Evolutionary conservation across 345 rosid genomes (phyloP).

Genomic region (Camelina laxa): DNA sequence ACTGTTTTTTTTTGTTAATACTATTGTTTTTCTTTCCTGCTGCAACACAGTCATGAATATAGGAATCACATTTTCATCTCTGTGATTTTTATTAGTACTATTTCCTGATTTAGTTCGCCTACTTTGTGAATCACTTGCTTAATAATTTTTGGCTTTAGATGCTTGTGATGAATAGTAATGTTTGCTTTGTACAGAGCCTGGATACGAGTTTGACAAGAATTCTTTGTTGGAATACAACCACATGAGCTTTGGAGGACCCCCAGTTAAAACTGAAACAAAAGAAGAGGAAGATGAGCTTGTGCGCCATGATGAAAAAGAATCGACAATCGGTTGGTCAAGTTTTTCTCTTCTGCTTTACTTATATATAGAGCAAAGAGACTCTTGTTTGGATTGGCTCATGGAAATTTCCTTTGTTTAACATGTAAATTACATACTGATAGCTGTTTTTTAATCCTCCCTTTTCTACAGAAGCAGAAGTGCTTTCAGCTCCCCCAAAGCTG

Average conservation of each 20-base stretch:
- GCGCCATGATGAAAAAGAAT: conserved; percentile 63
- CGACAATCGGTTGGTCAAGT: conserved; percentile 67
- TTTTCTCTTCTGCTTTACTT: neutral
- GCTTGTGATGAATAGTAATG: conserved; percentile 6
- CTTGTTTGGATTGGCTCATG: conserved; percentile 17
- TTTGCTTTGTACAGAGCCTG: conserved; percentile 61
- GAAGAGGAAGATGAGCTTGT: conserved; percentile 86
- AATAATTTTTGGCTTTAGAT: neutral
- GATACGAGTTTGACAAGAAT: conserved; percentile 79
- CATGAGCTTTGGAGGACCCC: conserved; percentile 98
- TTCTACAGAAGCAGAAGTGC: conserved; percentile 89
- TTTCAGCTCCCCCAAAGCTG: conserved; percentile 96
- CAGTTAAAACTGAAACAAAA: conserved; percentile 67
- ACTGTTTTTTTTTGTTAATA: neutral
- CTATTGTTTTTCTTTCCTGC: conserved; percentile 13
- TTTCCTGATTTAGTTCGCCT: neutral
- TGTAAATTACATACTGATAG: neutral
- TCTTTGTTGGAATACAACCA: conserved; percentile 79
- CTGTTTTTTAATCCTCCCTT: neutral
- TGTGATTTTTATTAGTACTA: neutral
- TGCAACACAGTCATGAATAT: neutral
- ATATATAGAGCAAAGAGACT: neutral
- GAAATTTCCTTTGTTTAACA: conserved; percentile 6
- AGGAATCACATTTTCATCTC: neutral
- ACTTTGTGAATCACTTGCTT: conserved; percentile 7